These are phyloP conservation scores for Thermochaetoides thermophila DNA, from an alignment of 495 filamentous ascomycete species.

Conservation along the genomic window DNA sequence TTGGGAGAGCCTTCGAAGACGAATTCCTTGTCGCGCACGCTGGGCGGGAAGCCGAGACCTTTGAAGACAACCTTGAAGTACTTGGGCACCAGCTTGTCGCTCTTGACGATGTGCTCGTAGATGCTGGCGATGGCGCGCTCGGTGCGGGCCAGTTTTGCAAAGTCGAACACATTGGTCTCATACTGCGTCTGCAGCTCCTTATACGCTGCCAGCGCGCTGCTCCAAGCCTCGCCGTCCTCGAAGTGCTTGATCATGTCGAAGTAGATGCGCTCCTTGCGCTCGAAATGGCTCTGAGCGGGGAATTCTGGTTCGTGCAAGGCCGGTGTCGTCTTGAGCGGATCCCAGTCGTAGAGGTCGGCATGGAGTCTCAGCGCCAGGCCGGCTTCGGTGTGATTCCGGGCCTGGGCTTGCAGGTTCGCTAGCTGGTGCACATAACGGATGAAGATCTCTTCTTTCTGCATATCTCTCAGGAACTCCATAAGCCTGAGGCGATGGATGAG, in stretches of 20 bases:
- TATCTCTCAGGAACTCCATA: conserved; percentile 94
- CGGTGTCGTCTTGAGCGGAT: conserved; percentile 50
- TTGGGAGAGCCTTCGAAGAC: conserved; percentile 70
- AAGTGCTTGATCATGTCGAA: conserved; percentile 90
- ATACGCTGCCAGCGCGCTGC: conserved; percentile 77
- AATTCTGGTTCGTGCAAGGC: conserved; percentile 58
- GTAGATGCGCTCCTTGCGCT: conserved; percentile 83
- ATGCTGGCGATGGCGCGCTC: conserved; percentile 88
- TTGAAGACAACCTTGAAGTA: conserved; percentile 90
- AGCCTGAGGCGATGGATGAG: conserved; percentile 76
- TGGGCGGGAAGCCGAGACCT: conserved; percentile 75
- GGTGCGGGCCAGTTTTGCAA: conserved; percentile 73
- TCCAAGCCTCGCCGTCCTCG: conserved; percentile 87
- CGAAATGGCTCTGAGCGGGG: conserved; percentile 76
- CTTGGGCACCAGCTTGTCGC: conserved; percentile 58
- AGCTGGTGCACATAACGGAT: conserved; percentile 94
- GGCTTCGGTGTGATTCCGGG: conserved; percentile 75
- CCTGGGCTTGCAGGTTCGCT: conserved; percentile 57
- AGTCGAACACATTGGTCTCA: conserved; percentile 78
- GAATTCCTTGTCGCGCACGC: conserved; percentile 78
- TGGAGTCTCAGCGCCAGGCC: conserved; percentile 82
- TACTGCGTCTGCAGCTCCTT: conserved; percentile 83
- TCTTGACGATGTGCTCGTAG: conserved; percentile 73
- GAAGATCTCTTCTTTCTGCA: conserved; percentile 95
- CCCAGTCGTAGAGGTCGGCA: conserved; percentile 89